Base-by-base conservation (phyloP, 1,284 basidiomycete genomes). In the Ustilago curta region DNA sequence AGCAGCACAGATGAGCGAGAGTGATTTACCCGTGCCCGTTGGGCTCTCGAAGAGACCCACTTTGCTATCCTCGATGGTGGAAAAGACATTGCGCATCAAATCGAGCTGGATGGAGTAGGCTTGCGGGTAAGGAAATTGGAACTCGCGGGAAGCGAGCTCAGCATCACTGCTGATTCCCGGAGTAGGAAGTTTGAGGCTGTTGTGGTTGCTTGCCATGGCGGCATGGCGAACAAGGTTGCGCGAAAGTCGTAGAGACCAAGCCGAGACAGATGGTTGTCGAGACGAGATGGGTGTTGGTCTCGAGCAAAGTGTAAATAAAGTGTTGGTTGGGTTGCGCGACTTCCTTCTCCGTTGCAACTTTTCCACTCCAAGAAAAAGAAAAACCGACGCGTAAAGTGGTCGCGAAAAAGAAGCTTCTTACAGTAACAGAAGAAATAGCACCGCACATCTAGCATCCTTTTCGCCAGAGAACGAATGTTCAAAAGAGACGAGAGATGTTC, bases 71-170 rank as follows among this genome's bases (percentile, higher is more conserved):
- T 97, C 94, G 54, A 97, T 92, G 0, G 91, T 89, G 2, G 88
- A 79, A 83, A 96, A 98, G 4, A 98, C 87, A 66, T 93, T 91
- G 14, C 87, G 89, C 95, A 98, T 98, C 37, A 98, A 89, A 42
- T 93, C 90, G 1, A 90, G 87, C 85, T 99, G 96, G 70, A 97
- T 97, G 18, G 88, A 85, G 85, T 99, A 98, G 0, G 95, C 95
- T 49, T 70, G 23, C 1, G 79, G 66, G 48, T 79, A 83, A 2
- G 83, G 83, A 45, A 84, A 84, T 21, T 54, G 40, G 40, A 81
- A 84, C 14, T 62, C 60, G 53, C 68, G 57, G 8, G 73, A 71
- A 8, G 62, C 65, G 32, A 55, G 52, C 48, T 47, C 54, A 4
- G 59, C 40, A 31, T 68, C 49, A 42, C 8, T 21, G 39, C n/a